These are phyloP conservation scores for Didymella glomerata DNA, from an alignment of 2,329 filamentous ascomycete species.

Conservation along the genomic window DNA sequence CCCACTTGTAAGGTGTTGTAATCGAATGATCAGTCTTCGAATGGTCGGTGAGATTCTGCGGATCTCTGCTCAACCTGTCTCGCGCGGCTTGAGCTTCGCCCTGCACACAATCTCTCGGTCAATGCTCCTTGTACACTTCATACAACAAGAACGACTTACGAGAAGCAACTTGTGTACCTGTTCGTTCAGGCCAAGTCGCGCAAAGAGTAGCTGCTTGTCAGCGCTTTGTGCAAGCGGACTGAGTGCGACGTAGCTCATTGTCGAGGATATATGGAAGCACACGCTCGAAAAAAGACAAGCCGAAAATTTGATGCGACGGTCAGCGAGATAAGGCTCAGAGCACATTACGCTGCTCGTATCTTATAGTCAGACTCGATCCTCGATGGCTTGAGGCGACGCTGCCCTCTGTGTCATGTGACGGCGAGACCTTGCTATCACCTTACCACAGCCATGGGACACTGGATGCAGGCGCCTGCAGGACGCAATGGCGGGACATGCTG, in stretches of 20 bases:
- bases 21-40: constrained; percentile 44
- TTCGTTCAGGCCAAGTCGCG: constrained; percentile 53
- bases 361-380: constrained; percentile 33
- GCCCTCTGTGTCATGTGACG: constrained; percentile 35
- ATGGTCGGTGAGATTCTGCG: constrained; percentile 51
- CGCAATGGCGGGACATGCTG: constrained; percentile 28
- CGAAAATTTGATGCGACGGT: constrained; percentile 18
- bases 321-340: constrained; percentile 1
- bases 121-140: constrained; percentile 8
- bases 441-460: constrained; percentile 27
- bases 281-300: constrained; percentile 20
- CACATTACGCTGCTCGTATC: constrained; percentile 8
- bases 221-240: constrained; percentile 54
- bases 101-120: constrained; percentile 35
- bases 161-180: constrained; percentile 56
- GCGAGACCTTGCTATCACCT: constrained; percentile 29
- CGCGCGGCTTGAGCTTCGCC: constrained; percentile 55
- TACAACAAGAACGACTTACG: constrained; percentile 40
- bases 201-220: constrained; percentile 56
- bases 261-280: background rate
- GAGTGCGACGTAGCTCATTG: constrained; percentile 11
- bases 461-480: constrained; percentile 31
- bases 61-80: constrained; percentile 52
- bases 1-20: constrained; percentile 55
- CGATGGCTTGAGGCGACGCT: constrained; percentile 20